A percentile compares a stretch with the other conserved stretches of the same genome.
phyloP scores from a whole-genome alignment of 148 eudicot genomes.

The Camellia sinensis region DNA sequence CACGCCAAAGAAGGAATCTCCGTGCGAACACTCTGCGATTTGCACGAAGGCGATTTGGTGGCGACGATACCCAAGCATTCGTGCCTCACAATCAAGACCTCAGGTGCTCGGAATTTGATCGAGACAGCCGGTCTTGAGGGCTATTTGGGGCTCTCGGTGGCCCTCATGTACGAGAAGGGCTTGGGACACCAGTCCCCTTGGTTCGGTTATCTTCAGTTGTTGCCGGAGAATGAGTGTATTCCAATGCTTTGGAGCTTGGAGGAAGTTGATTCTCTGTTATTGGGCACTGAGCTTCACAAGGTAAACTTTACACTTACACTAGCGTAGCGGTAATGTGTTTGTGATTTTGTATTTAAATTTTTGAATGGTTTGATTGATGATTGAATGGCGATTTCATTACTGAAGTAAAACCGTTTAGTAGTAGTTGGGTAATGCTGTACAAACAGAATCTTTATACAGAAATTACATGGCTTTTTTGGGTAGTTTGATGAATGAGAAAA shows the following conservation, averaged over 20 bases:
- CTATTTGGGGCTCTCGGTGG: slow-evolving; percentile 55
- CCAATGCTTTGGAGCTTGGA: slow-evolving; percentile 73
- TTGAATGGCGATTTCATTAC: too few species aligned
- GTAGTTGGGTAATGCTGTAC: too few species aligned
- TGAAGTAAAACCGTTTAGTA: too few species aligned
- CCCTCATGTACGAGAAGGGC: slow-evolving; percentile 82
- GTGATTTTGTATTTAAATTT: background rate
- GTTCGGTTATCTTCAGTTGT: slow-evolving; percentile 64
- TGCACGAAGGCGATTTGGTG: slow-evolving; percentile 62
- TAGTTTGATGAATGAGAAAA: too few species aligned
- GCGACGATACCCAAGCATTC: slow-evolving; percentile 72
- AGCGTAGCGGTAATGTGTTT: background rate
- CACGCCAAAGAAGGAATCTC: slow-evolving; percentile 32
- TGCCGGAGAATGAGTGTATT: slow-evolving; percentile 51
- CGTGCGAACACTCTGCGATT: slow-evolving; percentile 48
- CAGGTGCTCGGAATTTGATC: slow-evolving; percentile 52
- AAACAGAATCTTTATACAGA: too few species aligned
- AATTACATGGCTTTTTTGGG: too few species aligned
- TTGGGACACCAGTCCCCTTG: slow-evolving; percentile 60
- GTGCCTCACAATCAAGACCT: slow-evolving; percentile 67
- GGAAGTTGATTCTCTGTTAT: slow-evolving; percentile 56
- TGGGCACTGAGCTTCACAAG: slow-evolving; percentile 94
- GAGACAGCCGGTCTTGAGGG: slow-evolving; percentile 58
- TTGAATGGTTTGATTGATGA: background rate
- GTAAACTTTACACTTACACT: slow-evolving; percentile 14